Conservation (phyloP, 2,329 filamentous ascomycete genomes). For the Podosphaera xanthii region DNA sequence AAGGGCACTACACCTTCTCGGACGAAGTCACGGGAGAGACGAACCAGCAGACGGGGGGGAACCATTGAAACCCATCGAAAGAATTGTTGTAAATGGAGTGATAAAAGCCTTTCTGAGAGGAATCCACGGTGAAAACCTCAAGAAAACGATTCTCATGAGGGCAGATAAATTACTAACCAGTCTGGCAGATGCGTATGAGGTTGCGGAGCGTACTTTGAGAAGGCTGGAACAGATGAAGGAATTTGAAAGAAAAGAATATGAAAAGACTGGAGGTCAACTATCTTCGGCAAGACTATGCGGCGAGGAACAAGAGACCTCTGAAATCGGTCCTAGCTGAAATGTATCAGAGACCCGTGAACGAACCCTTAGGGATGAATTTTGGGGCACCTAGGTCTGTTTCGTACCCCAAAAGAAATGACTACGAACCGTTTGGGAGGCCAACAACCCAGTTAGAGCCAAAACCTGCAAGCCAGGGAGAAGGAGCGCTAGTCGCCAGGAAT, state of each 20-base stretch:
- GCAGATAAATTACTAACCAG: no score
- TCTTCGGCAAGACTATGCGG: no score
- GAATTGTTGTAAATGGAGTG: no score
- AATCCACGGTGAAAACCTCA: background rate
- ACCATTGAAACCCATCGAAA: background rate
- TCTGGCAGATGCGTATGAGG: background rate
- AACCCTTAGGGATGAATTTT: no score
- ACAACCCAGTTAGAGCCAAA: background rate
- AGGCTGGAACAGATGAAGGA: background rate
- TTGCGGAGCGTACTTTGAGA: background rate
- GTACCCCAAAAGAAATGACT: no score
- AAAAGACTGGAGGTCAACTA: no score
- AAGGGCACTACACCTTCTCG: background rate
- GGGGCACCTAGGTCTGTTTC: no score
- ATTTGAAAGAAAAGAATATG: conserved; percentile 1
- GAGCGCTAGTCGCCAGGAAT: background rate
- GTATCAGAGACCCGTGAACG: no score
- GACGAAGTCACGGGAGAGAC: background rate
- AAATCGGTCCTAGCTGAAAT: no score
- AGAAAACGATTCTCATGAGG: background rate
- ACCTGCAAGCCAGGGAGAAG: background rate
- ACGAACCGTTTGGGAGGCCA: background rate
- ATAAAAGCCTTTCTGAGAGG: no score
- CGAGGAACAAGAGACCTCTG: no score
- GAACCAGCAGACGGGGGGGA: background rate